phyloP scores from a whole-genome alignment of 2,329 filamentous ascomycete genomes.

The Truncatella angustata region DNA sequence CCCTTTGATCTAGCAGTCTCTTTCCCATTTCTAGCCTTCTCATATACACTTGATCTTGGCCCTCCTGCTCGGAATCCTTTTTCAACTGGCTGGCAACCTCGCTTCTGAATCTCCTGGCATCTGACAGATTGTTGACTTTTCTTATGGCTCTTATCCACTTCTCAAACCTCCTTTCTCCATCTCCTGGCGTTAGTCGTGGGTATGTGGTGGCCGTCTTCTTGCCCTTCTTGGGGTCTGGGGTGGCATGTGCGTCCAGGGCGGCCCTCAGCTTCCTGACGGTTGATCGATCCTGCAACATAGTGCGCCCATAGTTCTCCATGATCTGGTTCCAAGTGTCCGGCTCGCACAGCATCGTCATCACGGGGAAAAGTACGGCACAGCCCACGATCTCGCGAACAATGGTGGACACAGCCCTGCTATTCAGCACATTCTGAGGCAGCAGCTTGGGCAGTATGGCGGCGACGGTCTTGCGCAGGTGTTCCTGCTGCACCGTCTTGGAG shows the following conservation, averaged over 20 bases:
- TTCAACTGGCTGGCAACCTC: conserved; percentile 91
- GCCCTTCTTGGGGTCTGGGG: conserved; percentile 66
- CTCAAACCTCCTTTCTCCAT: conserved; percentile 91
- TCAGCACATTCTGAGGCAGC: conserved; percentile 70
- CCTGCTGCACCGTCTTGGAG: conserved; percentile 80
- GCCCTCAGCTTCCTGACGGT: conserved; percentile 89
- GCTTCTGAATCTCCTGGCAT: conserved; percentile 87
- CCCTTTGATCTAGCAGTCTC: conserved; percentile 83
- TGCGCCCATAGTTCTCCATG: conserved; percentile 84
- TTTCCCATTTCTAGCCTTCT: conserved; percentile 91
- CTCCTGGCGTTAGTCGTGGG: conserved; percentile 75
- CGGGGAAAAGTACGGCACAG: conserved; percentile 83
- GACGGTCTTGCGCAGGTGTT: conserved; percentile 77
- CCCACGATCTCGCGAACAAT: conserved; percentile 88
- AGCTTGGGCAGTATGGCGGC: conserved; percentile 70
- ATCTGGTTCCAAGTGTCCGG: conserved; percentile 98
- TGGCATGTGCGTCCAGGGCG: conserved; percentile 90
- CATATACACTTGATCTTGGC: conserved; percentile 81
- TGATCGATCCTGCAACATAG: conserved; percentile 90
- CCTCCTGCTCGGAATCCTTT: conserved; percentile 74
- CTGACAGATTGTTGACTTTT: conserved; percentile 85
- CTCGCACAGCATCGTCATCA: conserved; percentile 78
- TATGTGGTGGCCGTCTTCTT: conserved; percentile 61
- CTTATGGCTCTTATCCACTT: conserved; percentile 88
- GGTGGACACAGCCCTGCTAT: conserved; percentile 76